Evolutionary conservation across 2,329 filamentous ascomycete genomes (phyloP).

Genomic region (Tetracladium maxilliforme): DNA sequence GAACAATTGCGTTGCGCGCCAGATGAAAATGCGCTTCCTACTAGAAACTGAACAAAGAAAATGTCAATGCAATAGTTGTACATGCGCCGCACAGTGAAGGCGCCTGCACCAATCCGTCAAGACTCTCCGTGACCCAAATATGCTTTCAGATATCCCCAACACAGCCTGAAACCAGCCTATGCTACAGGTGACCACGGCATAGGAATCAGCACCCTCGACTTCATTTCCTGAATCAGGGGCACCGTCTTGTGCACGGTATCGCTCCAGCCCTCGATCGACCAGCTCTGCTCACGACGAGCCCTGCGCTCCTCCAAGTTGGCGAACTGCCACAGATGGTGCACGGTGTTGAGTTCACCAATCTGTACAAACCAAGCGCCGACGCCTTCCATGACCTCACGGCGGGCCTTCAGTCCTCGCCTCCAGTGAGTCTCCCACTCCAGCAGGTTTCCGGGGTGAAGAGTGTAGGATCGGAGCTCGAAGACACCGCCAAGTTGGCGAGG

Average conservation of each 20-base stretch:
- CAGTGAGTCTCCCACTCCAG: slow-evolving; percentile 99
- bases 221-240: slow-evolving; percentile 91
- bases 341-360: slow-evolving; percentile 92
- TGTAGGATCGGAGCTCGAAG: slow-evolving; percentile 95
- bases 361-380: slow-evolving; percentile 98
- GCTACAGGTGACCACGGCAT: slow-evolving; percentile 95
- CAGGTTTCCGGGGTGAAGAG: slow-evolving; percentile 85
- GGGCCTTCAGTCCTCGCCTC: slow-evolving; percentile 79
- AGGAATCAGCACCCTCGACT: slow-evolving; percentile 81
- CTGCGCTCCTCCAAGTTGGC: slow-evolving; percentile 91
- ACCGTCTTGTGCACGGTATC: slow-evolving; percentile 98
- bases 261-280: slow-evolving; percentile 88
- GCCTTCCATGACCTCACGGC: slow-evolving; percentile 95
- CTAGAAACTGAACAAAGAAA: too few species aligned
- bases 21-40: too few species aligned
- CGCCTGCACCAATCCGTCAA: too few species aligned
- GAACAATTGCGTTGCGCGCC: too few species aligned
- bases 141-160: too few species aligned
- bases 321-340: slow-evolving; percentile 98
- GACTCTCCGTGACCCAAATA: too few species aligned
- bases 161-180: too few species aligned
- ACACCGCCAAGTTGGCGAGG: slow-evolving; percentile 82
- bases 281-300: slow-evolving; percentile 81
- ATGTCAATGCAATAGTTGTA: too few species aligned
- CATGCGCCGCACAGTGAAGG: too few species aligned